phyloP scores from a whole-genome alignment of 768 basidiomycete species.

The Macrocybe gigantea region DNA sequence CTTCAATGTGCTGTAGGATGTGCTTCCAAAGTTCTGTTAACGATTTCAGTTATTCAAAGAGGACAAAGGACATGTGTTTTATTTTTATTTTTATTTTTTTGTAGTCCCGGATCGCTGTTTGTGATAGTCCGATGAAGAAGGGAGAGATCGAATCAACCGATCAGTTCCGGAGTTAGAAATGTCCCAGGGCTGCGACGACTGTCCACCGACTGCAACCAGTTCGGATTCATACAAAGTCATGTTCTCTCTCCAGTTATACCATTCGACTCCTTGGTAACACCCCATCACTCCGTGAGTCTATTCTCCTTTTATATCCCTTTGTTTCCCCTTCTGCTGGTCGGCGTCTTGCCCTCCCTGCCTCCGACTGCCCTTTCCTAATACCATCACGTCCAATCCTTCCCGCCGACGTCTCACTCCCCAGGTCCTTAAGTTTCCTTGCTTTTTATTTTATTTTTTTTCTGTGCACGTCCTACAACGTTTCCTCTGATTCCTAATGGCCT shows the following conservation, averaged over 20 bases:
- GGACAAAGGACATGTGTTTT: too few species aligned
- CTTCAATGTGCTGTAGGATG: too few species aligned
- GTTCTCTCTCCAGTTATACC: slow-evolving; percentile 22
- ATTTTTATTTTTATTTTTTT: too few species aligned
- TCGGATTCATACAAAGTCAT: slow-evolving; percentile 22
- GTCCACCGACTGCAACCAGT: slow-evolving; percentile 7
- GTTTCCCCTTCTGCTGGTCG: slow-evolving; percentile 23
- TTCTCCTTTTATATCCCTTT: slow-evolving; percentile 28
- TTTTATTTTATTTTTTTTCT: slow-evolving; percentile 13
- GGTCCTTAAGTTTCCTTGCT: neutral
- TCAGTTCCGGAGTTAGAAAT: slow-evolving; percentile 16
- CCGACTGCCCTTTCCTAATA: slow-evolving; percentile 19
- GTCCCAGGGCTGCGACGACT: slow-evolving; percentile 9
- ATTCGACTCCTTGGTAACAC: slow-evolving; percentile 39
- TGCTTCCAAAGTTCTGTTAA: too few species aligned
- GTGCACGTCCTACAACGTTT: slow-evolving; percentile 12
- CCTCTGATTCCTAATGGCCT: slow-evolving; percentile 36
- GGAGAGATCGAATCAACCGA: slow-evolving; percentile 24
- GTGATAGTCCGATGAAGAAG: slow-evolving; percentile 34
- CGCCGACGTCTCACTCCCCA: slow-evolving; percentile 20
- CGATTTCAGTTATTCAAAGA: too few species aligned
- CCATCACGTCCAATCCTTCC: slow-evolving; percentile 29
- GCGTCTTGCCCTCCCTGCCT: slow-evolving; percentile 21
- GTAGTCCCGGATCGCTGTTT: too few species aligned
- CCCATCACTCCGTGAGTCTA: slow-evolving; percentile 29